Base-by-base conservation (phyloP, 192 early-diverging fungal genomes). In the Mortierella alpina region DNA sequence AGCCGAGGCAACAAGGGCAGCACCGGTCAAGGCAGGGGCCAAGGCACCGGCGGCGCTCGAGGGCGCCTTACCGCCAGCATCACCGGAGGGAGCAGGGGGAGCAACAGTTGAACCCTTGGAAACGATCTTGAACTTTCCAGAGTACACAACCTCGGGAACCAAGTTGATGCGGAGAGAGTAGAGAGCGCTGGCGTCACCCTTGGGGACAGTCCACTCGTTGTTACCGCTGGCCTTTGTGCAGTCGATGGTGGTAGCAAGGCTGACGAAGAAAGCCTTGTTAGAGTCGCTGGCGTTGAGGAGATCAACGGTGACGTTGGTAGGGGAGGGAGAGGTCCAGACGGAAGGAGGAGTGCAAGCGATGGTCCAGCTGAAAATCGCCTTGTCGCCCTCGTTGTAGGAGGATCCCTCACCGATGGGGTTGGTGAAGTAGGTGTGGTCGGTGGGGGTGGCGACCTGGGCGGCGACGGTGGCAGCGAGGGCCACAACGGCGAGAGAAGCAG, bases 141-240 rank as follows among this genome's bases (percentile, higher is more conserved):
- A 77, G 58, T 77, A 77, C 10, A 50, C 39, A 6, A 47, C 45
- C 1, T 22, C 48, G 55, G 61, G 63, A 3, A 9, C 23, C 13
- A 77, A 40, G 31, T 70, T n/a, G 42, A 77, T 65, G 68, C 65
- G 47, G 62, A 77, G 63, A 2, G 75, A 69, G 50, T 77, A 77
- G 22, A 66, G 42, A 17, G 61, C 45, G 10, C 20, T 5, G 40
- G 46, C 12, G 40, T 54, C 58, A 8, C 7, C 20, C 49, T 48
- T 63, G 2, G 75, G 75, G 20, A 77, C 63, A 31, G 42, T 42
- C 75, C 75, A 77, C 46, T 55, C 22, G 46, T 23, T 22, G 51
- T 70, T 70, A 1, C 68, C 75, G 15, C 15, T 46, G 1, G 53
- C 44, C 55, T 65, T 49, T 39, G 61, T 23, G 50, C 75, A 77